phyloP scores from a whole-genome alignment of 2,329 filamentous ascomycete species.

The Diplodia sapinea region DNA sequence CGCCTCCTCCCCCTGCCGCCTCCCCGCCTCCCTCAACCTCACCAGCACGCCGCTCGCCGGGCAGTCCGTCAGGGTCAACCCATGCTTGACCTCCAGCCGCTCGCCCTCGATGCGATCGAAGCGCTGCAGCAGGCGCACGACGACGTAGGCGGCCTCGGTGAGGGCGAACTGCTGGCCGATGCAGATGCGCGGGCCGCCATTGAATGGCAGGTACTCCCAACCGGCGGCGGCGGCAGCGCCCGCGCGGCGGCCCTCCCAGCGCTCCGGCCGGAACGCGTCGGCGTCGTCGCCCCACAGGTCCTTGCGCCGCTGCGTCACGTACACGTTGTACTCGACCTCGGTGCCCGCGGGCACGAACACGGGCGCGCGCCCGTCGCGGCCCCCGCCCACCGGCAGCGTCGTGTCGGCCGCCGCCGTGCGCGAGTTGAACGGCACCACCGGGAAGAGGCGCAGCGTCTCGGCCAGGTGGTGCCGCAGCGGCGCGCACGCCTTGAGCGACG shows the following conservation, averaged over 20 bases:
- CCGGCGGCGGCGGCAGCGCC: slow-evolving; percentile 34
- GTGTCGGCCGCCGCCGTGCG: slow-evolving; percentile 58
- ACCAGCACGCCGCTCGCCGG: no score
- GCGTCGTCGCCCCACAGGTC: slow-evolving; percentile 58
- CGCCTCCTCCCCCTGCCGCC: no score
- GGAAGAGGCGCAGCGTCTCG: slow-evolving; percentile 67
- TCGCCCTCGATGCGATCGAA: slow-evolving; percentile 32
- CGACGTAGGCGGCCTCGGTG: slow-evolving; percentile 34
- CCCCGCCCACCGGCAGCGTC: slow-evolving; percentile 57
- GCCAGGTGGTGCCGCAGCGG: slow-evolving; percentile 67
- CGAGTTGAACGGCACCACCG: slow-evolving; percentile 60
- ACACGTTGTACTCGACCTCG: slow-evolving; percentile 52
- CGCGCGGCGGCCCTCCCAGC: slow-evolving; percentile 47
- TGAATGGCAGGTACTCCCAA: slow-evolving; percentile 50
- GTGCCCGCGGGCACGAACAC: slow-evolving; percentile 59
- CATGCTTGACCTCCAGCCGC: no score
- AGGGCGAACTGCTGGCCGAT: slow-evolving; percentile 40
- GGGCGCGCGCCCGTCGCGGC: slow-evolving; percentile 55
- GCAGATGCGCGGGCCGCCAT: slow-evolving; percentile 47
- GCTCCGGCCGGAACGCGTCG: slow-evolving; percentile 55
- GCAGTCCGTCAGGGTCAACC: no score
- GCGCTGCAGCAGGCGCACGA: slow-evolving; percentile 33
- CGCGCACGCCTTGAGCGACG: slow-evolving; percentile 49
- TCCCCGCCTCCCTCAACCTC: no score
- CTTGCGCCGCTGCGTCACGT: slow-evolving; percentile 57